Conservation (phyloP, 164 flowering plant genomes). For the Protea cynaroides region DNA sequence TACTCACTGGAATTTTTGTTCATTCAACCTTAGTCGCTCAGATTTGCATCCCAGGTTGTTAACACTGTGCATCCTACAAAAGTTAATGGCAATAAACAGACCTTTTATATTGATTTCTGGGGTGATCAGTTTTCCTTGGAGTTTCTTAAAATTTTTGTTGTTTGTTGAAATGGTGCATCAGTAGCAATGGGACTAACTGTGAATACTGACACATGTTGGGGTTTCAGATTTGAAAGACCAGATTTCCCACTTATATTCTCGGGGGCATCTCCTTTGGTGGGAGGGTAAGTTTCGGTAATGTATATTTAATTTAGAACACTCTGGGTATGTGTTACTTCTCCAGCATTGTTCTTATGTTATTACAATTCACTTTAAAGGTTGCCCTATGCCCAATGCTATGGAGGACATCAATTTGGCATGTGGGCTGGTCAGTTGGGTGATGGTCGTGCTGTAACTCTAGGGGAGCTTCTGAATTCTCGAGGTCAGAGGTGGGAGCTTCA, state of each 20-base stretch:
- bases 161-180: not conserved
- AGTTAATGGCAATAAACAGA: not conserved
- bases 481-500: slow-evolving; percentile 95
- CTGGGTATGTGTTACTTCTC: not conserved
- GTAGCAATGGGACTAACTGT: slow-evolving; percentile 4
- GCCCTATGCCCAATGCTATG: slow-evolving; percentile 97
- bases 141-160: too few relatives aligned
- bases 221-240: slow-evolving; percentile 77
- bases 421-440: slow-evolving; percentile 99
- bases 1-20: not conserved
- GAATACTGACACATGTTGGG: slow-evolving; percentile 4
- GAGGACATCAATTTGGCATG: slow-evolving; percentile 98
- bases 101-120: not conserved
- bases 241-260: slow-evolving; percentile 82
- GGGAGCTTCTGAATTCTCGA: slow-evolving; percentile 73
- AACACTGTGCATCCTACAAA: not conserved
- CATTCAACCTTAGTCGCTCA: not conserved
- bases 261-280: slow-evolving; percentile 69
- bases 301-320: not conserved
- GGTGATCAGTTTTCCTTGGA: too few relatives aligned
- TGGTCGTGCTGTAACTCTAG: slow-evolving; percentile 95
- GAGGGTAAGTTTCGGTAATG: slow-evolving; percentile 54
- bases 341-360: not conserved
- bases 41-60: not conserved
- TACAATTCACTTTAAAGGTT: slow-evolving; percentile 32